phyloP scores from a whole-genome alignment of 805 yeast species.

The Teunomyces stri region DNA sequence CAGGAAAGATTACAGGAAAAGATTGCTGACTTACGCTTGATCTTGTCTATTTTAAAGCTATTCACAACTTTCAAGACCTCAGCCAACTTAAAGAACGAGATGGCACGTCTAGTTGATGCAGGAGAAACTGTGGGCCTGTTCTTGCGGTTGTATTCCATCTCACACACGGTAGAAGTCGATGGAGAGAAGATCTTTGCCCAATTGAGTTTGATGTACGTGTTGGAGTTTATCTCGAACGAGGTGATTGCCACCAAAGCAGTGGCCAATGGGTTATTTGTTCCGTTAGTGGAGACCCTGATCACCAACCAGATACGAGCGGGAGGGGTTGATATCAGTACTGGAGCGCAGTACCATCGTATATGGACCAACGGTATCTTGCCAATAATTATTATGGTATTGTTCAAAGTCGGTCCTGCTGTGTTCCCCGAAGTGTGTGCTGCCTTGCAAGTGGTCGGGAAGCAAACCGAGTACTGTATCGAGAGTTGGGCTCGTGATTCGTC shows the following conservation, averaged over 20 bases:
- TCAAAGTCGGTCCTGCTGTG: slow-evolving; percentile 60
- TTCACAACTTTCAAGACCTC: slow-evolving; percentile 52
- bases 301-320: slow-evolving; percentile 69
- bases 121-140: slow-evolving; percentile 62
- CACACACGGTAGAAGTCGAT: slow-evolving; percentile 58
- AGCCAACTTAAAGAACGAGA: slow-evolving; percentile 42
- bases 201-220: slow-evolving; percentile 61
- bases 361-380: slow-evolving; percentile 87
- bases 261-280: slow-evolving; percentile 59
- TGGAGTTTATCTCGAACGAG: slow-evolving; percentile 62
- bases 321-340: slow-evolving; percentile 47
- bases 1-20: slow-evolving; percentile 43
- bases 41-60: slow-evolving; percentile 62
- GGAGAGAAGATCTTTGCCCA: slow-evolving; percentile 73
- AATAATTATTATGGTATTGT: slow-evolving; percentile 56
- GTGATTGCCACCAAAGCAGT: slow-evolving; percentile 66
- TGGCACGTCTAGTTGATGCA: slow-evolving; percentile 53
- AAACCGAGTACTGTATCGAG: slow-evolving; percentile 58
- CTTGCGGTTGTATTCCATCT: slow-evolving; percentile 62
- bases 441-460: slow-evolving; percentile 60
- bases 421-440: slow-evolving; percentile 66
- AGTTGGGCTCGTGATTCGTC: slow-evolving; percentile 67
- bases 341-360: slow-evolving; percentile 63
- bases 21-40: slow-evolving; percentile 62
- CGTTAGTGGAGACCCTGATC: slow-evolving; percentile 70